Conservation (phyloP, 352 stramenopile genomes). For the Phytophthora constricta region DNA sequence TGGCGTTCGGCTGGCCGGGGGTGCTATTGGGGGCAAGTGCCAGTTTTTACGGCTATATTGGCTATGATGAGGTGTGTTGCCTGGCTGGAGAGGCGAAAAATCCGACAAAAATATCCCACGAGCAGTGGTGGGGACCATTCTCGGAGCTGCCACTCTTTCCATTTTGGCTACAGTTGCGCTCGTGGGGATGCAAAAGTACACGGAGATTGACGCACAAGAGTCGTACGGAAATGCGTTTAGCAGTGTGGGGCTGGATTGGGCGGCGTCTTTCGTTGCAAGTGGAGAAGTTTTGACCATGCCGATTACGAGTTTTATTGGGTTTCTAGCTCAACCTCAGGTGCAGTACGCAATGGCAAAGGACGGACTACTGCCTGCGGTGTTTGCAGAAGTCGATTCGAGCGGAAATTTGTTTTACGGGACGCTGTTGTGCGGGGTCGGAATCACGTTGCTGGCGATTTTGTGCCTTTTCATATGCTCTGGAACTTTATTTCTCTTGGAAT, state of each 20-base stretch:
- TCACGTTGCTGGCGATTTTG: constrained; percentile 71
- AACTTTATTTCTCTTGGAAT: constrained; percentile 93
- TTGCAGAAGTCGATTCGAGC: constrained; percentile 74
- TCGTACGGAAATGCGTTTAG: constrained; percentile 82
- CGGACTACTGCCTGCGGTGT: constrained; percentile 90
- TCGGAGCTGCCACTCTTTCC: constrained; percentile 79
- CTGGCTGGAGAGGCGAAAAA: constrained; percentile 90
- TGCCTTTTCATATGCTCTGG: constrained; percentile 90
- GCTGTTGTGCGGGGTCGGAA: constrained; percentile 54
- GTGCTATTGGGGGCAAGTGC: constrained; percentile 91
- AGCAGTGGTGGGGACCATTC: constrained; percentile 91
- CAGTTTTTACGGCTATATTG: constrained; percentile 97
- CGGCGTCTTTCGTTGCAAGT: constrained; percentile 84
- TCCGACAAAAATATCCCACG: constrained; percentile 86
- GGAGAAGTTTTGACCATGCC: constrained; percentile 96
- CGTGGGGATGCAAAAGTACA: constrained; percentile 92
- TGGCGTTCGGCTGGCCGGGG: constrained; percentile 74
- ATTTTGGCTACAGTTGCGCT: constrained; percentile 92
- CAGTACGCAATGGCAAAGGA: constrained; percentile 94
- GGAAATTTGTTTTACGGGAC: constrained; percentile 81
- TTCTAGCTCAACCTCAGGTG: constrained; percentile 93
- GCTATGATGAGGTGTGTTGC: constrained; percentile 97
- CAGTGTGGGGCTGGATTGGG: constrained; percentile 66
- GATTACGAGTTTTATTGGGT: constrained; percentile 95
- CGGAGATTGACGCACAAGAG: constrained; percentile 75